A percentile compares a stretch with the other conserved stretches of the same genome.
Conservation (phyloP, 495 filamentous ascomycete species). For the Talaromyces borbonicus region DNA sequence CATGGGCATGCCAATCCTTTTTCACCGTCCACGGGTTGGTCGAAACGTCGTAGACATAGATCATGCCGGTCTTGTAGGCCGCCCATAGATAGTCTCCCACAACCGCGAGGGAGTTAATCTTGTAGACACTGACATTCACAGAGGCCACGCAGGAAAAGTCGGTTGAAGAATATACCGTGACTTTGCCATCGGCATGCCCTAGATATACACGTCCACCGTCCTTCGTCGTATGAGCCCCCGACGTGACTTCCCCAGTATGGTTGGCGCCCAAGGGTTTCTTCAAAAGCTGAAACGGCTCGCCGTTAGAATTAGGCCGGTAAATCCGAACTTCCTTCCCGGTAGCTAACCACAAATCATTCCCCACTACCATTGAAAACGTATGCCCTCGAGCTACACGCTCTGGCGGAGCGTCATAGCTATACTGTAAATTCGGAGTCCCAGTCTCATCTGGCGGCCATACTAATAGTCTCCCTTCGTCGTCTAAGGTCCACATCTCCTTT, state of each 20-base stretch:
- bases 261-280: constrained; percentile 56
- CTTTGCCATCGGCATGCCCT: constrained; percentile 87
- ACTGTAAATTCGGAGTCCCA: constrained; percentile 62
- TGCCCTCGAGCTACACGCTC: constrained; percentile 72
- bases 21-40: constrained; percentile 76
- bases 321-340: constrained; percentile 80
- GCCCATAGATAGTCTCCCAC: constrained; percentile 86
- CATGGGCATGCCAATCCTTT: constrained; percentile 92
- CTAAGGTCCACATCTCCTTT: constrained; percentile 88
- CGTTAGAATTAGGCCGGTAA: constrained; percentile 60
- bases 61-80: constrained; percentile 89
- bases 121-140: constrained; percentile 83
- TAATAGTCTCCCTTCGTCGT: constrained; percentile 79
- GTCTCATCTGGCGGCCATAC: constrained; percentile 77
- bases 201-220: constrained; percentile 79
- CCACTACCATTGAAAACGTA: constrained; percentile 75
- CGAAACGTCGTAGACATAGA: constrained; percentile 81
- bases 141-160: constrained; percentile 67
- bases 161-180: constrained; percentile 74
- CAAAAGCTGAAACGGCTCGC: constrained; percentile 64
- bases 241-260: constrained; percentile 76
- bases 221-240: constrained; percentile 61
- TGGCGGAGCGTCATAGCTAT: constrained; percentile 49
- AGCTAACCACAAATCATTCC: constrained; percentile 77
- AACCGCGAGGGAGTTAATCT: constrained; percentile 80